Conservation (phyloP, 164 flowering plant genomes). For the Macadamia tetraphylla region DNA sequence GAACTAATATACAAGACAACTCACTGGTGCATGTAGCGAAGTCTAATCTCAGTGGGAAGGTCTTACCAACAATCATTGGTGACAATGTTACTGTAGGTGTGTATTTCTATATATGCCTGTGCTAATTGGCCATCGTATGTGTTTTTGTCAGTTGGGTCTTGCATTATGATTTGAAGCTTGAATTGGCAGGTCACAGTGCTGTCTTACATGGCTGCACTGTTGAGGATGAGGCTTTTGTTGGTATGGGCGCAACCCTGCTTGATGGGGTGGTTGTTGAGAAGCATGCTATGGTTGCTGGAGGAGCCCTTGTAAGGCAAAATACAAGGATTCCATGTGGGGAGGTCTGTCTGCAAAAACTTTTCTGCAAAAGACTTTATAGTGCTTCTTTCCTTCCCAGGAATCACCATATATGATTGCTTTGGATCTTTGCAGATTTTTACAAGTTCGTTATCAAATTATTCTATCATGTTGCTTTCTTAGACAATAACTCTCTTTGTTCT, state of each 20-base stretch:
- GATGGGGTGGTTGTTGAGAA: slow-evolving; percentile 91
- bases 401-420: neutral
- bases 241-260: slow-evolving; percentile 88
- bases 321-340: slow-evolving; percentile 80
- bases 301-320: slow-evolving; percentile 90
- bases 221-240: slow-evolving; percentile 90
- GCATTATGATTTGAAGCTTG: slow-evolving; percentile 16
- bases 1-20: slow-evolving; percentile 92
- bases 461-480: neutral
- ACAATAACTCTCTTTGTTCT: too few relatives aligned
- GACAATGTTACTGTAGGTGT: slow-evolving; percentile 92
- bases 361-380: neutral
- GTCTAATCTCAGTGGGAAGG: slow-evolving; percentile 88
- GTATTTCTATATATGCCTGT: slow-evolving; percentile 16
- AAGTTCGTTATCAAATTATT: neutral
- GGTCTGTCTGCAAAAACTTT: slow-evolving; percentile 36
- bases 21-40: slow-evolving; percentile 96
- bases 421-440: neutral
- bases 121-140: neutral
- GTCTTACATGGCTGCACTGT: slow-evolving; percentile 91
- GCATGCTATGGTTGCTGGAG: slow-evolving; percentile 93
- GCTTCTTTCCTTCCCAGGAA: neutral
- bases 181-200: slow-evolving; percentile 81
- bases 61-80: slow-evolving; percentile 87
- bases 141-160: neutral